Base-by-base conservation (phyloP, 345 rosid species). In the Citrus inodora region DNA sequence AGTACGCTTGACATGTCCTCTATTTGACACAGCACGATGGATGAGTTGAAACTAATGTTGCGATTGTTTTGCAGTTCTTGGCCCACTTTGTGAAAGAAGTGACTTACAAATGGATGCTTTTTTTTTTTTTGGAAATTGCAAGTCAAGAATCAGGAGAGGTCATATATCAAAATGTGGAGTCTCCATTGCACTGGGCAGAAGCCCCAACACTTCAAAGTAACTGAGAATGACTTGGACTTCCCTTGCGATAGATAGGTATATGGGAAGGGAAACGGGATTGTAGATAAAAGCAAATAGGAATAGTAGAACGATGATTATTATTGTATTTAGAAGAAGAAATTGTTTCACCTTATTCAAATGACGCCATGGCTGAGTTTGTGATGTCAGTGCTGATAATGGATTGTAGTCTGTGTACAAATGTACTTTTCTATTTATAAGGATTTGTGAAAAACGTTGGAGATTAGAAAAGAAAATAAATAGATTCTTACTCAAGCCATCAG, bases 101-200 rank as follows among this genome's bases (percentile, higher is more conserved):
- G 17, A 13, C 51, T 46, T 46, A 3, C 16, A 46, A 46, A 46
- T 1, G 17, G 51, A 42, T 42, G 48, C 48, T 40, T 37, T 37
- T 37, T 37, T 35, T 35, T 37, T 35, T 35, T 35, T 1, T 6
- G 1, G 6, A 35, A 35, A 38, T 65, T 85, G 80, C 92, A 97
- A 97, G 99, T 97, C 73, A 87, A 84, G 78, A 97, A 97, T 86
- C 88, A 93, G 55, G 99, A 94, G 83, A 83, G 98, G 76, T 82
- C 98, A 16, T 97, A 90, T 86, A 88, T 92, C 79, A 97, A 90
- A 84, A 97, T 97, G 99, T 97, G 96, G 99, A 94, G 85, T 87
- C 82, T 94, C 10, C 86, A 93, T 77, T 92, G 98, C 84, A 81
- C 86, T 0, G 91, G 98, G 59, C 88, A 89, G 86, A 88, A 92